Percentiles rank a stretch among this genome's conserved stretches.
Conservation (phyloP, 1,284 basidiomycete species). For the Microbotryum silenes-acaulis region DNA sequence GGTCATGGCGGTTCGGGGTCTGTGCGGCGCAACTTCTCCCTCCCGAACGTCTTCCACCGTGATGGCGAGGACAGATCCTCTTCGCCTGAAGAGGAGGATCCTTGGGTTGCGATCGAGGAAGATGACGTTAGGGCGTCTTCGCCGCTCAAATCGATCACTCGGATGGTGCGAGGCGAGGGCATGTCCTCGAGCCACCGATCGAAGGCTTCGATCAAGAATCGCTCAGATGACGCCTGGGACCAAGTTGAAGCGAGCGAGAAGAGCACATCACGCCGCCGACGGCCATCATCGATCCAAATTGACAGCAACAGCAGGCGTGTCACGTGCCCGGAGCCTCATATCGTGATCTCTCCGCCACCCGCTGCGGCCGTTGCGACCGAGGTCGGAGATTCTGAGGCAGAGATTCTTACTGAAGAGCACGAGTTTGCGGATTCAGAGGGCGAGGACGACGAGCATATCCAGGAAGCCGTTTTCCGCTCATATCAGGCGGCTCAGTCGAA, state of each 20-base stretch:
- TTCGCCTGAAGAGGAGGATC: neutral
- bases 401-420: too few species aligned
- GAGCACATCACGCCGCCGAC: neutral
- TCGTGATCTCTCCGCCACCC: too few species aligned
- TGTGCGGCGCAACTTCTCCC: slow-evolving; percentile 11
- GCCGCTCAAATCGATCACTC: neutral
- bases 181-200: slow-evolving; percentile 3
- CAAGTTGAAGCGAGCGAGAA: neutral
- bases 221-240: neutral
- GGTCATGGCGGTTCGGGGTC: neutral
- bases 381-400: too few species aligned
- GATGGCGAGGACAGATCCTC: neutral
- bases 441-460: too few species aligned
- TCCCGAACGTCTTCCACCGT: slow-evolving; percentile 3
- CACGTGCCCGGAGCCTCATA: too few species aligned
- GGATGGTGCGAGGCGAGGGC: neutral
- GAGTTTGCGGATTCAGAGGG: too few species aligned
- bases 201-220: neutral
- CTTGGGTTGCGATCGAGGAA: slow-evolving; percentile 12
- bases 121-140: neutral
- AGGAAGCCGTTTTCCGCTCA: too few species aligned
- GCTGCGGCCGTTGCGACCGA: too few species aligned
- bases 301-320: too few species aligned
- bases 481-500: too few species aligned
- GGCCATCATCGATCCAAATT: neutral